Base-by-base conservation (phyloP, 345 rosid genomes). In the Bruguiera sexangula region DNA sequence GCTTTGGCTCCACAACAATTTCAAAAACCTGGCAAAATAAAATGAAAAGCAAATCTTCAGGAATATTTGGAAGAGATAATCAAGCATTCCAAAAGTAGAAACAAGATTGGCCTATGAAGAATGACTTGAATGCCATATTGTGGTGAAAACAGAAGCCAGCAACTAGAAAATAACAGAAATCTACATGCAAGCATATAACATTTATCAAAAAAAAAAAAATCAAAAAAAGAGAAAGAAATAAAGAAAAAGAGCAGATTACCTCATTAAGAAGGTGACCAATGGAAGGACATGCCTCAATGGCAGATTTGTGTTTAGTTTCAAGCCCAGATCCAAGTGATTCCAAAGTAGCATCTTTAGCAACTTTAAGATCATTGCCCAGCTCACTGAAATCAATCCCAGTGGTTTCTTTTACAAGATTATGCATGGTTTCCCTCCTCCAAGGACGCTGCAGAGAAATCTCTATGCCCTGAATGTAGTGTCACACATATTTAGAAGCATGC, bases 391-490 rank as follows among this genome's bases (percentile, higher is more conserved):
- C 82, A 61, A 95, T 81, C 46, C 92, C 91, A 31, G 93, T 81
- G 61, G 76, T 75, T 81, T 91, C 96, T 80, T 87, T 82, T 60
- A 91, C 96, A 68, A 94, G 97, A 80, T 89, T 91, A 79, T 91
- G 92, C 97, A 94, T 94, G 61, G 90, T 94, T 88, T 89, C 96
- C 72, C 95, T 86, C 83, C 91, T 85, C 99, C 97, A 94, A 34
- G 98, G 98, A 68, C 86, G 81, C 78, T 89, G 91, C 29, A 91
- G 85, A 75, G 81, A 81, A 77, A 94, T 91, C 78, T 88, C 90
- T 18, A 76, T 50, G 60, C 96, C 97, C 99, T 94, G 82, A 81
- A 64, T 57, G 62, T 75, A 62, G 55, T 63, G 80, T 72, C 43
- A 76, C 59, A 65, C 60, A 70, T 62, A 63, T 27, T 66, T 18